Evolutionary conservation across 805 yeast genomes (phyloP).

Genomic region (Cyberlindnera subsufficiens): DNA sequence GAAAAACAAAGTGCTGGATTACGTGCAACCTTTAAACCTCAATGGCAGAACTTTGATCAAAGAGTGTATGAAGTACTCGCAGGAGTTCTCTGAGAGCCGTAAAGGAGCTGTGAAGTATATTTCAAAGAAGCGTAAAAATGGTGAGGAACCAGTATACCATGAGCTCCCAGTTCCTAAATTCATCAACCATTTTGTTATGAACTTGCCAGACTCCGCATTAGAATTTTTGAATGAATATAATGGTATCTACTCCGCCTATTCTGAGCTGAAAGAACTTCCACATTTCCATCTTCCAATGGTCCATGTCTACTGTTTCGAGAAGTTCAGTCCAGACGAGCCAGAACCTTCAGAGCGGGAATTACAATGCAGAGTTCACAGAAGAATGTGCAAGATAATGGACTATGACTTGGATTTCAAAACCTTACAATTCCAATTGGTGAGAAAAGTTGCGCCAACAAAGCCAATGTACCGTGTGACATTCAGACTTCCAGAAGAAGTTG

Average conservation of each 20-base stretch:
- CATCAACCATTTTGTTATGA: conserved; percentile 82
- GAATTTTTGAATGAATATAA: conserved; percentile 72
- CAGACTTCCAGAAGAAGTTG: conserved; percentile 61
- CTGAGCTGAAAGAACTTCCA: conserved; percentile 33
- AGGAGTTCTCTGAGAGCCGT: conserved; percentile 37
- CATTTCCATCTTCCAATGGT: conserved; percentile 63
- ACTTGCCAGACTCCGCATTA: conserved; percentile 89
- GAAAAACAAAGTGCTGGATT: conserved; percentile 53
- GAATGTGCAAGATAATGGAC: conserved; percentile 38
- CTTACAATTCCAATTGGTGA: conserved; percentile 71
- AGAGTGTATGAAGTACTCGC: conserved; percentile 46
- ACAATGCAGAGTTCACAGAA: conserved; percentile 55
- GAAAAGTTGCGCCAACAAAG: conserved; percentile 95
- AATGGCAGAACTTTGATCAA: conserved; percentile 84
- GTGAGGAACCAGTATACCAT: conserved; percentile 17
- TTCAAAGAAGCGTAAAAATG: conserved; percentile 29
- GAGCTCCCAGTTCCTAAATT: conserved; percentile 42
- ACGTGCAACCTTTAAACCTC: conserved; percentile 58
- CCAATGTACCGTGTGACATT: conserved; percentile 92
- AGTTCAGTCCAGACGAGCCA: conserved; percentile 66
- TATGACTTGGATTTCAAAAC: conserved; percentile 39
- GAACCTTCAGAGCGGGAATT: conserved; percentile 69
- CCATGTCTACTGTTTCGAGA: conserved; percentile 91
- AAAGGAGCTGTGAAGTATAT: conserved; percentile 31
- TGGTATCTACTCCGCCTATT: conserved; percentile 54